These are phyloP conservation scores for Pelargonium nanum DNA, from an alignment of 345 rosid genomes.

Conservation along the genomic window DNA sequence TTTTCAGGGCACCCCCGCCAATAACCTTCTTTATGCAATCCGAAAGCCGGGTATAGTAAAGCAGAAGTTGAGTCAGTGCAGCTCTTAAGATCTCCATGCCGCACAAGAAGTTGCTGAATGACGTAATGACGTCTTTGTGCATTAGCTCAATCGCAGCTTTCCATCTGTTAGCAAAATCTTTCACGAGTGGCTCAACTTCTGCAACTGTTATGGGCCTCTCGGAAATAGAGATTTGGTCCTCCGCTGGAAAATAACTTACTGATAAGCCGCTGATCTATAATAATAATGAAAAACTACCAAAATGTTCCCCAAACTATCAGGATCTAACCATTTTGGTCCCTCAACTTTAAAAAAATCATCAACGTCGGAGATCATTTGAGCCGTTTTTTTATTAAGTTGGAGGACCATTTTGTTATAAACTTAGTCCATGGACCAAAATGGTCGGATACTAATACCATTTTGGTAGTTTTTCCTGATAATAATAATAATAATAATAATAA, in stretches of 20 bases:
- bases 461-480: too few relatives aligned
- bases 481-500: too few relatives aligned
- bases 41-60: constrained; percentile 83
- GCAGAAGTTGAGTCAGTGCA: constrained; percentile 87
- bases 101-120: constrained; percentile 92
- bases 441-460: too few relatives aligned
- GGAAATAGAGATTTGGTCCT: constrained; percentile 54
- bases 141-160: constrained; percentile 85
- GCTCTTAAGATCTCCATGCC: constrained; percentile 97
- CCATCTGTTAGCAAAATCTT: constrained; percentile 87
- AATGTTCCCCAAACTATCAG: too few relatives aligned
- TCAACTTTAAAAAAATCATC: too few relatives aligned
- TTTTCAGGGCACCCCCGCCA: constrained; percentile 77
- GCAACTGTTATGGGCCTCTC: constrained; percentile 59
- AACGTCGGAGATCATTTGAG: too few relatives aligned
- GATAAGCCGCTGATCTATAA: not conserved
- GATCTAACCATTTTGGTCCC: too few relatives aligned
- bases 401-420: too few relatives aligned
- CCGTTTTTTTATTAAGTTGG: too few relatives aligned
- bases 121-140: constrained; percentile 97
- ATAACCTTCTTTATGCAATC: constrained; percentile 69
- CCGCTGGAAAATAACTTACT: constrained; percentile 35
- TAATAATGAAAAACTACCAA: too few relatives aligned
- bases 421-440: too few relatives aligned
- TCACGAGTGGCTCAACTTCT: constrained; percentile 79